These are phyloP conservation scores for Neofusicoccum cordaticola DNA, from an alignment of 2,329 filamentous ascomycete species.

Conservation along the genomic window DNA sequence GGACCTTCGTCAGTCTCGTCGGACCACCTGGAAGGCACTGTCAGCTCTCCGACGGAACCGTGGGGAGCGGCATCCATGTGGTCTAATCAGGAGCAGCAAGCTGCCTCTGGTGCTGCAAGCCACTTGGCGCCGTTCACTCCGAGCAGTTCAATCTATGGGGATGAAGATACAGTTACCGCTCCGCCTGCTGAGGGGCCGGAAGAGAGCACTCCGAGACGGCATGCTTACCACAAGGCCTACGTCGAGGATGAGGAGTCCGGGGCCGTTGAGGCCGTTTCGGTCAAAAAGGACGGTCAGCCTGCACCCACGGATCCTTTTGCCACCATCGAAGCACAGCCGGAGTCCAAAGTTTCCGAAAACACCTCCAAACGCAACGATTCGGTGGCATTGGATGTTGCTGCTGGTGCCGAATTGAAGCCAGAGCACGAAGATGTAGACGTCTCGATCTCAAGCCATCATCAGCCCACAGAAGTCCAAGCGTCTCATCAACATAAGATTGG, in stretches of 20 bases:
- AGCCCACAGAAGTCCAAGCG: neutral
- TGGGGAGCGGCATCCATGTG: constrained; percentile 10
- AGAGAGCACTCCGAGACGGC: neutral
- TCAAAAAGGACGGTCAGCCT: neutral
- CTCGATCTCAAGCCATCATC: neutral
- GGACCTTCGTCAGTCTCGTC: neutral
- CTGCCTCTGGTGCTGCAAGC: neutral
- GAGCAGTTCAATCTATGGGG: constrained; percentile 7
- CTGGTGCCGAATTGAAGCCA: neutral
- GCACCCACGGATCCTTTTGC: no score
- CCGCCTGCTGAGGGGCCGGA: neutral
- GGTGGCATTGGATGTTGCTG: neutral
- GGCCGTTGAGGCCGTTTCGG: neutral
- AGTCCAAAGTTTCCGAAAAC: neutral
- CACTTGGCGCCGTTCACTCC: constrained; percentile 10
- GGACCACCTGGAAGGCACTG: neutral
- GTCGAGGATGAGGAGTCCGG: neutral
- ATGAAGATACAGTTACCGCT: neutral
- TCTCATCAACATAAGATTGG: neutral
- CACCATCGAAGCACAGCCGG: neutral
- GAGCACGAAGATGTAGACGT: neutral
- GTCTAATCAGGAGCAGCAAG: constrained; percentile 8
- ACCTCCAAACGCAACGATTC: no score
- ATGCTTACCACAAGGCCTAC: neutral
- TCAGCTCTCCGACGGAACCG: constrained; percentile 6